A percentile compares a stretch with the other conserved stretches of the same genome.
Conservation (phyloP, 768 basidiomycete genomes). For the Pholiota conissans region DNA sequence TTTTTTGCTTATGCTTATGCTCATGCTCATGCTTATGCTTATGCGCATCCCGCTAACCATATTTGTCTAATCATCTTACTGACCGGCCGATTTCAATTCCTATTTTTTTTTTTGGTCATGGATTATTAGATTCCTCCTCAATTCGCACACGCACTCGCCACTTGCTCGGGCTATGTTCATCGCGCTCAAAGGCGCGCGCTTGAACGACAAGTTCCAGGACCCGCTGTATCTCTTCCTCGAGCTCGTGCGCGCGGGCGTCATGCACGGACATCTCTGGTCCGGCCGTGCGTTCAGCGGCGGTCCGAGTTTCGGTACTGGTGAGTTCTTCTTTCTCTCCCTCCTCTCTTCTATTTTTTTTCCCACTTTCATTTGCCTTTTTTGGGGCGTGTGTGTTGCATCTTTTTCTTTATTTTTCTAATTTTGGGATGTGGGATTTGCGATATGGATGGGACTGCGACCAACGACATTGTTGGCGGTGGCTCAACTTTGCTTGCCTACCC, state of each 20-base stretch:
- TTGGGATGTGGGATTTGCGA: too few species aligned
- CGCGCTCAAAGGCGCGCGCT: constrained; percentile 71
- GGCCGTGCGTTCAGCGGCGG: constrained; percentile 89
- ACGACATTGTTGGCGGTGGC: too few species aligned
- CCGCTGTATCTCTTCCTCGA: constrained; percentile 93
- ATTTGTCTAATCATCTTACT: too few species aligned
- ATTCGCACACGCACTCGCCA: constrained; percentile 85
- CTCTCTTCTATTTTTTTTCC: constrained; percentile 8
- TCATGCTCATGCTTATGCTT: too few species aligned
- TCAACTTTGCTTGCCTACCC: too few species aligned
- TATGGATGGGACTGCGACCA: too few species aligned
- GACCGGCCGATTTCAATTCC: too few species aligned
- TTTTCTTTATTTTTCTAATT: too few species aligned
- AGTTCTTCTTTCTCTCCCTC: constrained; percentile 23
- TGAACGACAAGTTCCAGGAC: constrained; percentile 99
- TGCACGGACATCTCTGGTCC: constrained; percentile 93
- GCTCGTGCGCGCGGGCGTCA: constrained; percentile 92
- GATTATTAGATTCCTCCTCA: constrained; percentile 76
- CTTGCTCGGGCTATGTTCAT: constrained; percentile 90
- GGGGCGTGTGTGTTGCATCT: background rate
- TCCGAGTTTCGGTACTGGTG: constrained; percentile 91
- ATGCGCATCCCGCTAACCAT: background rate
- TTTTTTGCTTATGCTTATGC: too few species aligned
- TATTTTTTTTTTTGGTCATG: background rate
- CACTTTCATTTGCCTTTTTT: background rate